Evolutionary conservation across 441 rosid genomes (phyloP).

Genomic region (Adansonia gregorii): DNA sequence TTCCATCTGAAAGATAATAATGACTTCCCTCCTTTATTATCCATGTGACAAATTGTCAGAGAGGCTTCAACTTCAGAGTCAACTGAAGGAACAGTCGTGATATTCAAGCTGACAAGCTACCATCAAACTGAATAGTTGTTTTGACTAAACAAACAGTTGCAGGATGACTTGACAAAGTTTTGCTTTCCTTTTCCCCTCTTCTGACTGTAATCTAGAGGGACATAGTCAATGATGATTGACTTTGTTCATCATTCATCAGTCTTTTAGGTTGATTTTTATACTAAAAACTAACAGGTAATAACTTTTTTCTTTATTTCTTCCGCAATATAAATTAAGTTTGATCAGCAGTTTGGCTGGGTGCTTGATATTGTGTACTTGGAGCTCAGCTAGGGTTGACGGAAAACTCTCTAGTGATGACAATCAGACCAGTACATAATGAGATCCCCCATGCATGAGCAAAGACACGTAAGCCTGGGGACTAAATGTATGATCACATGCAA

Average conservation of each 20-base stretch:
- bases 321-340: neutral
- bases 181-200: neutral
- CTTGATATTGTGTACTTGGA: neutral
- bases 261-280: neutral
- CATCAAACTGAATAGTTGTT: neutral
- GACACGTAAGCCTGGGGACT: neutral
- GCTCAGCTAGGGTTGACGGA: neutral
- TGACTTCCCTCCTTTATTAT: constrained; percentile 45
- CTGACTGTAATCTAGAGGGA: neutral
- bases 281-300: neutral
- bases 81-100: neutral
- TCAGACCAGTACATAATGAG: neutral
- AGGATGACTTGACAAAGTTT: constrained; percentile 18
- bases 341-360: neutral
- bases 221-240: neutral
- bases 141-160: no score
- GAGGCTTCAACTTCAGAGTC: constrained; percentile 4
- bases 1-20: constrained; percentile 32
- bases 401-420: neutral
- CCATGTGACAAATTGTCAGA: constrained; percentile 13
- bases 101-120: neutral
- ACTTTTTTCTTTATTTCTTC: neutral
- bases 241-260: neutral
- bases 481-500: neutral
- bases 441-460: neutral